These are phyloP conservation scores for Miscanthus lutarioriparius DNA, from an alignment of 176 grass and related monocot species.

Conservation along the genomic window DNA sequence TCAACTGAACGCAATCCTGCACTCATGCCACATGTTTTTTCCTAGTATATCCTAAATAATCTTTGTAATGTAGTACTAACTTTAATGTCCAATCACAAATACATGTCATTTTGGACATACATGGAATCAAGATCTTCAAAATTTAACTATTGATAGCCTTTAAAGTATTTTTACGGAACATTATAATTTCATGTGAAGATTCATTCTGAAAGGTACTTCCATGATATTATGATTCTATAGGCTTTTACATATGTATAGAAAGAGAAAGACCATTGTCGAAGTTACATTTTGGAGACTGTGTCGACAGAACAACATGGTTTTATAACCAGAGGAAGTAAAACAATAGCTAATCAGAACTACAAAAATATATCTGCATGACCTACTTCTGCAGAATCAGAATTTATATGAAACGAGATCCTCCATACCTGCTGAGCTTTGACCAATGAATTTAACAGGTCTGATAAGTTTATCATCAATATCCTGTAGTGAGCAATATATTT, in stretches of 20 bases:
- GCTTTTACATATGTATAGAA: background rate
- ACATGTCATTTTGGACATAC: background rate
- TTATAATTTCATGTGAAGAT: background rate
- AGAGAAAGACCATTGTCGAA: background rate
- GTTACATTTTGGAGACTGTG: background rate
- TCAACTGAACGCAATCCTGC: background rate
- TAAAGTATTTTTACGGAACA: background rate
- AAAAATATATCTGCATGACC: background rate
- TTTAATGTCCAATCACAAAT: background rate
- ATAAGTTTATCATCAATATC: constrained; percentile 8
- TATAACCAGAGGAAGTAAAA: background rate
- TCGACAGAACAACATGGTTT: background rate
- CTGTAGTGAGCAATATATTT: constrained; percentile 19
- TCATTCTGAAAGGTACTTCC: background rate
- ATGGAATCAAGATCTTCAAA: background rate
- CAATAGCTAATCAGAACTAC: background rate
- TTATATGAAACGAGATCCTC: background rate
- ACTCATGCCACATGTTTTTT: background rate
- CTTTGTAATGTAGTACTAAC: background rate
- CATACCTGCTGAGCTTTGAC: constrained; percentile 28
- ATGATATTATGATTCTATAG: background rate
- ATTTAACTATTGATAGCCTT: background rate
- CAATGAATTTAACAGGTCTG: constrained; percentile 29
- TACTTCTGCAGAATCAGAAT: background rate
- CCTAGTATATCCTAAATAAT: background rate